Conservation (phyloP, 176 grass and related monocot genomes). For the Bonia amplexicaulis region DNA sequence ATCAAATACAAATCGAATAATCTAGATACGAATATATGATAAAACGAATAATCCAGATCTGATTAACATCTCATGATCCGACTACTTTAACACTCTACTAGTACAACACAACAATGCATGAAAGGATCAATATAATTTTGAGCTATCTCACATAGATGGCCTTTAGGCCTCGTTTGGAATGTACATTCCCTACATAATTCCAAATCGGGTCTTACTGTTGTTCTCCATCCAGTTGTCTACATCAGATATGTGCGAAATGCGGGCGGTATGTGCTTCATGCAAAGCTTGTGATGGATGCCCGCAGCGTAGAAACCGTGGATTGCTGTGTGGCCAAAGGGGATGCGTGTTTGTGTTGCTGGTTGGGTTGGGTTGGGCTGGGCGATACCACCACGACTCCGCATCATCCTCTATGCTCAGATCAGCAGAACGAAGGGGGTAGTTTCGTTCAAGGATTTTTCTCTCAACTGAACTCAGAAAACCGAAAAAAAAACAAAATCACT, state of each 20-base stretch:
- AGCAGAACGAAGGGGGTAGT: neutral
- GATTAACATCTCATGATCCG: neutral
- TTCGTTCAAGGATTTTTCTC: neutral
- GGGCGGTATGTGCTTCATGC: neutral
- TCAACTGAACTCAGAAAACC: neutral
- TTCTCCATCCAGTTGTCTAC: too few relatives aligned
- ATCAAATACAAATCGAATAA: too few relatives aligned
- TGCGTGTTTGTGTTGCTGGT: neutral
- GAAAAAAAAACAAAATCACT: fast-evolving
- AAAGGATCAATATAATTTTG: too few relatives aligned
- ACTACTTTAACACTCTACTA: too few relatives aligned
- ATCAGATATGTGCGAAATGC: neutral
- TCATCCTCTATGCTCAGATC: neutral
- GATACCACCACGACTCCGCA: neutral
- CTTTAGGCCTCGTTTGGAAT: too few relatives aligned
- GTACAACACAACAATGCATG: too few relatives aligned
- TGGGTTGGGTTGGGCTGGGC: neutral
- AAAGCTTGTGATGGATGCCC: neutral
- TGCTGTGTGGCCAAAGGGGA: neutral
- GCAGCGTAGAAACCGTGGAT: neutral
- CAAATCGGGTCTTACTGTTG: too few relatives aligned
- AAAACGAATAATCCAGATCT: too few relatives aligned
- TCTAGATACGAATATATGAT: too few relatives aligned
- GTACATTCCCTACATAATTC: too few relatives aligned
- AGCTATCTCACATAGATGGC: too few relatives aligned